phyloP scores from a whole-genome alignment of 2,329 filamentous ascomycete species.

The Fusarium setosum region DNA sequence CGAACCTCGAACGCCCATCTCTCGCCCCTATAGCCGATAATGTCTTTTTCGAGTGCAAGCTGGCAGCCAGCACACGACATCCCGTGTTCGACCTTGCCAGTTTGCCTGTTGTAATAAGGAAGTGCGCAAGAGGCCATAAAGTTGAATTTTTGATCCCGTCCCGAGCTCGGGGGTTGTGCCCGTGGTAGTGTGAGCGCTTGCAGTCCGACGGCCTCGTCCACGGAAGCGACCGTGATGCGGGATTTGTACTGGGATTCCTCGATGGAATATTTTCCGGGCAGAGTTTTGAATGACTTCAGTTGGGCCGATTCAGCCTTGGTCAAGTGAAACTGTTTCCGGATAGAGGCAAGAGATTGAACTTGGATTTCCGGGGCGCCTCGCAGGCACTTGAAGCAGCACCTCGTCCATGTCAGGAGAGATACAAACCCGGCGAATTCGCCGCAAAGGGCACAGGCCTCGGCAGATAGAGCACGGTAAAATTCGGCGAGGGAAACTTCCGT shows the following conservation, averaged over 20 bases:
- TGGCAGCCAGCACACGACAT: not conserved
- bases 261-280: not conserved
- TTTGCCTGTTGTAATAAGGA: no score
- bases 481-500: slow-evolving; percentile 34
- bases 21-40: not conserved
- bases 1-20: not conserved
- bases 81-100: no score
- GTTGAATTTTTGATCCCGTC: not conserved
- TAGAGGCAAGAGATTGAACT: not conserved
- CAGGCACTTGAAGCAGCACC: slow-evolving; percentile 46
- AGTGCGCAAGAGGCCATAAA: no score
- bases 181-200: no score
- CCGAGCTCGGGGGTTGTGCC: not conserved
- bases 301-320: not conserved
- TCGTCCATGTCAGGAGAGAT: slow-evolving; percentile 41
- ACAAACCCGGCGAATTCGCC: slow-evolving; percentile 40
- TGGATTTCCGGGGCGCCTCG: not conserved
- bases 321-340: not conserved
- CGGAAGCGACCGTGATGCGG: not conserved
- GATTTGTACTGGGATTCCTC: not conserved
- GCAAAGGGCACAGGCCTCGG: slow-evolving; percentile 42
- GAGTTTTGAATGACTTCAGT: not conserved
- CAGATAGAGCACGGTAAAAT: slow-evolving; percentile 41
- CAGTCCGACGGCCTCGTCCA: not conserved
- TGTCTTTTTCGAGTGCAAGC: slow-evolving; percentile 3